phyloP scores from a whole-genome alignment of 2,329 filamentous ascomycete species.

The Cordyceps fumosorosea region DNA sequence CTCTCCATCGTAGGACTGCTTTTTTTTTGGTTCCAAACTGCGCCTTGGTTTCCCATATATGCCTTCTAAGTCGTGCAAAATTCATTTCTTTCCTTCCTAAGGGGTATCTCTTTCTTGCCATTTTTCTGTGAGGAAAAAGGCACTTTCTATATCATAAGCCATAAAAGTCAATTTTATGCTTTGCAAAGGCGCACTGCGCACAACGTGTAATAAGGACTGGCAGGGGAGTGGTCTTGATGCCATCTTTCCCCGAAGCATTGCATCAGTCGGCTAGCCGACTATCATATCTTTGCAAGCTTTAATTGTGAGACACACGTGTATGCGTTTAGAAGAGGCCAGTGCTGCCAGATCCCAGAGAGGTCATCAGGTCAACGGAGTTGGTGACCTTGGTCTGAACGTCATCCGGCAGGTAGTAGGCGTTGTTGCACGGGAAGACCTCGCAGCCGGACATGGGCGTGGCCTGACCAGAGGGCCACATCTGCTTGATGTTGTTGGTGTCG shows the following conservation, averaged over 20 bases:
- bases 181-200: conserved; percentile 5
- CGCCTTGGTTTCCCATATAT: conserved; percentile 3
- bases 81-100: conserved; percentile 3
- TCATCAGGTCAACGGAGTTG: conserved; percentile 40
- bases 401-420: conserved; percentile 46
- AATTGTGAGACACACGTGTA: not conserved
- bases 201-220: not conserved
- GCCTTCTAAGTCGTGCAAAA: conserved; percentile 2
- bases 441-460: conserved; percentile 41
- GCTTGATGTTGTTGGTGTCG: conserved; percentile 47
- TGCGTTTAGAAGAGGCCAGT: conserved; percentile 18
- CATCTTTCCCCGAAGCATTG: not conserved
- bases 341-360: conserved; percentile 38
- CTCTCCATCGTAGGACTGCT: not conserved
- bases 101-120: conserved; percentile 12
- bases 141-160: conserved; percentile 4
- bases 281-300: conserved; percentile 1
- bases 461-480: conserved; percentile 41
- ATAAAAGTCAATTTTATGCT: conserved; percentile 14
- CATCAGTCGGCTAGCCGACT: conserved; percentile 13
- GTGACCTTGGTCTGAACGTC: conserved; percentile 52
- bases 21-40: not conserved
- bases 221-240: not conserved
- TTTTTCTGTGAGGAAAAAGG: not conserved
- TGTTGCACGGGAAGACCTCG: conserved; percentile 44